Percentiles rank a stretch among this genome's conserved stretches.
These are phyloP conservation scores for Trichoderma pleuroti DNA, from an alignment of 2,329 filamentous ascomycete species.

Conservation along the genomic window DNA sequence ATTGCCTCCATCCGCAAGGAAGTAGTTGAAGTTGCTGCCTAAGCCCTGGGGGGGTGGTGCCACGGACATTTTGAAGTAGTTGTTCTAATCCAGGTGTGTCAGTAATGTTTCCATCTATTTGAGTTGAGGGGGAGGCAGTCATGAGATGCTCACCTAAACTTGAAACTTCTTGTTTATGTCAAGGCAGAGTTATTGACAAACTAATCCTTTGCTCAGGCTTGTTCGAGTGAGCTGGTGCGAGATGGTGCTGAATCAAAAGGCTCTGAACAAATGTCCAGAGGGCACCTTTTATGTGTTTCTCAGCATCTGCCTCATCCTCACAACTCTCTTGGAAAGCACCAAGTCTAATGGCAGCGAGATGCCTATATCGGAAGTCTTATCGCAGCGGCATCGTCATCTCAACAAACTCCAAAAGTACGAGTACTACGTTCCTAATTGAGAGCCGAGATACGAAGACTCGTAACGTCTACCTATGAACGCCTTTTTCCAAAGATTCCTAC, in stretches of 20 bases:
- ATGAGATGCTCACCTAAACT: too few species aligned
- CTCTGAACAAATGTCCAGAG: background rate
- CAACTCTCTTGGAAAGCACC: background rate
- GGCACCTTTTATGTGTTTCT: background rate
- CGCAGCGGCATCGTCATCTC: background rate
- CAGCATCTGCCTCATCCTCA: background rate
- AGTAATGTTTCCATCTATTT: too few species aligned
- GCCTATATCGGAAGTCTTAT: slow-evolving; percentile 6
- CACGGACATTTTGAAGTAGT: background rate
- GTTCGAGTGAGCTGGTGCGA: background rate
- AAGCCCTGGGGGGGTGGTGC: background rate
- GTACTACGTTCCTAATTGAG: background rate
- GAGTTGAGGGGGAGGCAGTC: too few species aligned
- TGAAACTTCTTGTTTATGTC: background rate
- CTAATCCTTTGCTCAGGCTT: background rate
- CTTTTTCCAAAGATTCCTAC: background rate
- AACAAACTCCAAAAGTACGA: background rate
- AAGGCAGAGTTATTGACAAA: background rate
- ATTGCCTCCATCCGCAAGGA: slow-evolving; percentile 4
- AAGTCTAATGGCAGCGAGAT: background rate
- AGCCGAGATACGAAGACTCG: background rate
- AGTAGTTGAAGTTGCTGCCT: slow-evolving; percentile 11
- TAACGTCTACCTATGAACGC: too few species aligned
- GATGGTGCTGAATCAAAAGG: background rate
- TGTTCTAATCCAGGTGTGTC: too few species aligned